Evolutionary conservation across 2,329 filamentous ascomycete species (phyloP), one percentile per base, ranked within the genome.

Genomic region (Beauveria australis): DNA sequence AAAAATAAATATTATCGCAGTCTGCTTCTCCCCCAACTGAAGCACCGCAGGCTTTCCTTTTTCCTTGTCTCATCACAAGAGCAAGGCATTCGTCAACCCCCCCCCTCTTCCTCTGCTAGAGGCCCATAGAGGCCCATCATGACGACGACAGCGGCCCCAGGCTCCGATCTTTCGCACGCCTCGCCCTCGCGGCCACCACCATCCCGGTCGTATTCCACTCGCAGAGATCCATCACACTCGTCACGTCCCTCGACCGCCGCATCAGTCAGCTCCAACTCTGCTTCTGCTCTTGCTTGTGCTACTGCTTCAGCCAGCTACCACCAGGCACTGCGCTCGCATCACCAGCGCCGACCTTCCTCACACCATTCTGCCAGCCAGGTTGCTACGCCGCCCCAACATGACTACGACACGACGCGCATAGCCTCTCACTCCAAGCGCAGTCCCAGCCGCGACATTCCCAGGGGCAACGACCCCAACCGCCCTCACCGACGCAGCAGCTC

Each of bases 321-420:
- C 16, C 59, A 40, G 24, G 24, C 43, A 24, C 37, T 24, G 33
- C 68, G 67, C 63, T 71, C 71, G 63, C 75, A 71, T 59, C 73
- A 74, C 66, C 74, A 73, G 62, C 73, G 71, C 65, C 73, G 70
- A 67, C 65, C 76, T 41, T 76, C 76, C 28, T 75, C 75, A 47
- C 71, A 74, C 60, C 76, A 75, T 64, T 73, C 76, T 62, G 68
- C 74, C 53, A 75, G 78, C 64, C 75, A 81, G 60, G 66, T 75
- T 48, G 66, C 75, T 47, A 67, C 76, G 57, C 76, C 77, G 59
- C 57, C 41, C 24, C 85, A 88, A 69, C 81, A 87, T 73, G 89
- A 94, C 75, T 87, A 86, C 78, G 90, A 93, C 75, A 82, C 86
- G 67, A 79, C 81, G 68, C 87, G 87, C 77, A 74, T 89, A 76